Percentiles rank a stretch among this genome's conserved stretches.
phyloP scores from a whole-genome alignment of 2,329 filamentous ascomycete species.

The Colletotrichum coccodes region DNA sequence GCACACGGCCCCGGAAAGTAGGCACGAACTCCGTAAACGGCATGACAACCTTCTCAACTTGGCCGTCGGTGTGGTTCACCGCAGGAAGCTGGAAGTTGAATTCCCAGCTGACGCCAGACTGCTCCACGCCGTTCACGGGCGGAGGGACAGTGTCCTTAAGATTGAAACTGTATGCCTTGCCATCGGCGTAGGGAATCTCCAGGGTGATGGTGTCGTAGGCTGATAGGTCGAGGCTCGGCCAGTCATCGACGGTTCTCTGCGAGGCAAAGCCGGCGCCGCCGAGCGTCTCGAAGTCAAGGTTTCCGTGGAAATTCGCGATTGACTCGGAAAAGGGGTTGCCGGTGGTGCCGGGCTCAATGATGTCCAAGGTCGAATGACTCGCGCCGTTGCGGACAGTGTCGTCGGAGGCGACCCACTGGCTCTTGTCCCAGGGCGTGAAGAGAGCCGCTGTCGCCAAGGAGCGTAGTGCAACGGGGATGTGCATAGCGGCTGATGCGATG shows the following conservation, averaged over 20 bases:
- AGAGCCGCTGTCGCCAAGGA: slow-evolving; percentile 13
- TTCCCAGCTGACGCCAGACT: slow-evolving; percentile 79
- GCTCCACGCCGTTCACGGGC: slow-evolving; percentile 71
- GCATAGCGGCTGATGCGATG: background rate
- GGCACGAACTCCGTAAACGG: slow-evolving; percentile 73
- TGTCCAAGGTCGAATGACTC: slow-evolving; percentile 63
- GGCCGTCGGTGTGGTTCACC: slow-evolving; percentile 35
- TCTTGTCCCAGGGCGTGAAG: slow-evolving; percentile 65
- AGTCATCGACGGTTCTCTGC: slow-evolving; percentile 72
- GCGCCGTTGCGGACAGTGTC: slow-evolving; percentile 81
- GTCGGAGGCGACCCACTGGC: slow-evolving; percentile 75
- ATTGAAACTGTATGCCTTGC: slow-evolving; percentile 77
- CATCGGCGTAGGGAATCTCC: slow-evolving; percentile 62
- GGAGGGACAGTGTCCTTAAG: slow-evolving; percentile 76
- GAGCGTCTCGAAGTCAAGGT: slow-evolving; percentile 77
- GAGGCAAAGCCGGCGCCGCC: slow-evolving; percentile 86
- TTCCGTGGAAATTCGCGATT: slow-evolving; percentile 71
- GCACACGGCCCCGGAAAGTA: slow-evolving; percentile 77
- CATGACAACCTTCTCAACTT: slow-evolving; percentile 58
- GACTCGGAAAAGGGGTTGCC: slow-evolving; percentile 20
- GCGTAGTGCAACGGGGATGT: slow-evolving; percentile 15
- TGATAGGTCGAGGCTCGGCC: slow-evolving; percentile 70
- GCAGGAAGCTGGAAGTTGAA: slow-evolving; percentile 65
- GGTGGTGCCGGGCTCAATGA: slow-evolving; percentile 38
- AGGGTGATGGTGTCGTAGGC: slow-evolving; percentile 70